Percentiles rank a stretch among this genome's conserved stretches.
Conservation (phyloP, 1,284 basidiomycete genomes). For the Irpex sp. region DNA sequence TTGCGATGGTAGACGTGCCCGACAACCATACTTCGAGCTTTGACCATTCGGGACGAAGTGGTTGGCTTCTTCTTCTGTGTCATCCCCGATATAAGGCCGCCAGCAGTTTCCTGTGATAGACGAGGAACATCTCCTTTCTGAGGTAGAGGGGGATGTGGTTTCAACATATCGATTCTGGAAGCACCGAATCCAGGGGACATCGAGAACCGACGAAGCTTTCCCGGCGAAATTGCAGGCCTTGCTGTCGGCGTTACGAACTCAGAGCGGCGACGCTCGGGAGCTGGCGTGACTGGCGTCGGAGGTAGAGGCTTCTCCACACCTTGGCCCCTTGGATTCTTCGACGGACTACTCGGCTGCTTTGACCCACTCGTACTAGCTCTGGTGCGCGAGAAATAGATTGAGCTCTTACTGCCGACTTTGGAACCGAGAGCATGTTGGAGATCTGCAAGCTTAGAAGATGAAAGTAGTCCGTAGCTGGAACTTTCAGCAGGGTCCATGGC, state of each 20-base stretch:
- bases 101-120: not conserved
- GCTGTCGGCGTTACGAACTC: not conserved
- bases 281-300: not conserved
- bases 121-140: not conserved
- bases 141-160: constrained; percentile 23
- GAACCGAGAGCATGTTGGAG: not conserved
- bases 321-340: not conserved
- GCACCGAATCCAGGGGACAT: constrained; percentile 20
- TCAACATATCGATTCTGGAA: constrained; percentile 19
- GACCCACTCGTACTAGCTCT: not conserved
- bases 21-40: constrained; percentile 1
- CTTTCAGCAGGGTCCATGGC: constrained; percentile 4
- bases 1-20: not conserved
- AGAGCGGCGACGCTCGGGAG: not conserved
- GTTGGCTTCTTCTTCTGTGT: not conserved
- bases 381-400: not conserved
- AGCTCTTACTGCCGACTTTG: not conserved
- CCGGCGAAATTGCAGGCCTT: not conserved
- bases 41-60: not conserved
- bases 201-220: constrained; percentile 20
- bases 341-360: not conserved
- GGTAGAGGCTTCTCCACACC: not conserved
- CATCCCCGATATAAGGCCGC: not conserved
- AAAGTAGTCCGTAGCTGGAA: not conserved
- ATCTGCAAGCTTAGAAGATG: not conserved